A percentile compares a stretch with the other conserved stretches of the same genome.
These are phyloP conservation scores for Verticillium nubilum DNA, from an alignment of 2,329 filamentous ascomycete species.

Conservation along the genomic window DNA sequence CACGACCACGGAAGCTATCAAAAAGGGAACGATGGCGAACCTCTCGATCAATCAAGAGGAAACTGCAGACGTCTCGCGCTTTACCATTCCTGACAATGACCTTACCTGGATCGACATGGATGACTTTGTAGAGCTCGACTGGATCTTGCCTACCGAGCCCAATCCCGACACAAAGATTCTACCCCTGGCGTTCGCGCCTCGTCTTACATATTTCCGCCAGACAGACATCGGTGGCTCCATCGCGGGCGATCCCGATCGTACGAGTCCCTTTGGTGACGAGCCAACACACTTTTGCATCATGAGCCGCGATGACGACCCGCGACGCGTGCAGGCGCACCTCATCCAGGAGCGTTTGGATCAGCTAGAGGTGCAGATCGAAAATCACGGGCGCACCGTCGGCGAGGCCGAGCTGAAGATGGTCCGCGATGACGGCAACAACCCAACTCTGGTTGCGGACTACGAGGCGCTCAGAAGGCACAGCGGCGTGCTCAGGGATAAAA, in stretches of 20 bases:
- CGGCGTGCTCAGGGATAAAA: constrained; percentile 51
- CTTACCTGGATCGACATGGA: constrained; percentile 99
- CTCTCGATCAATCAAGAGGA: constrained; percentile 48
- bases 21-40: constrained; percentile 48
- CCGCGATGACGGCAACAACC: constrained; percentile 43
- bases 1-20: constrained; percentile 71
- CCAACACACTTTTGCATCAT: constrained; percentile 94
- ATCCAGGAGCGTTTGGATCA: constrained; percentile 76
- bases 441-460: constrained; percentile 49
- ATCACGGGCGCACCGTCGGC: constrained; percentile 66
- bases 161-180: constrained; percentile 93
- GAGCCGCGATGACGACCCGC: constrained; percentile 83
- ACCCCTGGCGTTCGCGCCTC: constrained; percentile 85
- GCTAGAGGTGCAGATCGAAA: constrained; percentile 70
- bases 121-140: constrained; percentile 96
- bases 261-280: constrained; percentile 88
- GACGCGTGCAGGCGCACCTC: constrained; percentile 79
- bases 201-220: constrained; percentile 94
- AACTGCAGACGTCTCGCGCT: constrained; percentile 72
- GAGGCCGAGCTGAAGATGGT: constrained; percentile 68
- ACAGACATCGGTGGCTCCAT: constrained; percentile 84
- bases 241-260: constrained; percentile 72
- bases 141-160: constrained; percentile 84
- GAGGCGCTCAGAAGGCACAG: constrained; percentile 55
- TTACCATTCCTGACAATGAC: constrained; percentile 93